Base-by-base conservation (phyloP, 2,329 filamentous ascomycete species). In the Cryphonectria radicalis region DNA sequence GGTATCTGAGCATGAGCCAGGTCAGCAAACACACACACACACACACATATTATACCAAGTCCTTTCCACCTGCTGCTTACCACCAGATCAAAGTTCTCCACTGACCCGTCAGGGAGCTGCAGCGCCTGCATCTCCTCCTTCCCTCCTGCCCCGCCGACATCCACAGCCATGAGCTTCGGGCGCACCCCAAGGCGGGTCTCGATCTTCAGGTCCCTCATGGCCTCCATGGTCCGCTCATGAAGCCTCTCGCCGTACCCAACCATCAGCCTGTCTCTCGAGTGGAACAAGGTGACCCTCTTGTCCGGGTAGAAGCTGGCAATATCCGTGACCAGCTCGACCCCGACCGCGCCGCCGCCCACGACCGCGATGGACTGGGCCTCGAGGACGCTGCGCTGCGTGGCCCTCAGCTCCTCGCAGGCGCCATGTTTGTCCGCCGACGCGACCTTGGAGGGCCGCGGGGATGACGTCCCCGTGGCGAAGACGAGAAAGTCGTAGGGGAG, bases 271-370 rank as follows among this genome's bases (percentile, higher is more conserved):
- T 79, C 77, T 22, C 88, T 80, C 1, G 89, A 91, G 76, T 91
- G 89, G 0, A 91, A 82, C 8, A 91, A 76, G 0, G 84, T 84
- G 13, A 91, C 85, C 0, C 80, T 78, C 78, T 91, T 91, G 8
- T 85, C 82, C 0, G 88, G 87, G 73, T 88, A 89, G 13, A 80
- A 76, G 6, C 82, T 82, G 77, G 89, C 90, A 13, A 87, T 85
- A 75, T 91, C 89, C 0, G 87, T 84, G 0, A 88, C 88, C 46
- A 91, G 79, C 78, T 91, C 87, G 0, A 91, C 86, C 1, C 89
- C 89, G 0, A 89, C 89, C 0, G 89, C 88, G 3, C 89, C 89
- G 0, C 88, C 89, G 1, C 89, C 89, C 0, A 88, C 82, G 0
- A 89, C 82, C 1, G 87, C 85, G 8, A 88, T 63, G 1, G 63